A percentile compares a stretch with the other conserved stretches of the same genome.
Evolutionary conservation across 805 yeast genomes (phyloP).

Genomic region (Candida bentonensis): DNA sequence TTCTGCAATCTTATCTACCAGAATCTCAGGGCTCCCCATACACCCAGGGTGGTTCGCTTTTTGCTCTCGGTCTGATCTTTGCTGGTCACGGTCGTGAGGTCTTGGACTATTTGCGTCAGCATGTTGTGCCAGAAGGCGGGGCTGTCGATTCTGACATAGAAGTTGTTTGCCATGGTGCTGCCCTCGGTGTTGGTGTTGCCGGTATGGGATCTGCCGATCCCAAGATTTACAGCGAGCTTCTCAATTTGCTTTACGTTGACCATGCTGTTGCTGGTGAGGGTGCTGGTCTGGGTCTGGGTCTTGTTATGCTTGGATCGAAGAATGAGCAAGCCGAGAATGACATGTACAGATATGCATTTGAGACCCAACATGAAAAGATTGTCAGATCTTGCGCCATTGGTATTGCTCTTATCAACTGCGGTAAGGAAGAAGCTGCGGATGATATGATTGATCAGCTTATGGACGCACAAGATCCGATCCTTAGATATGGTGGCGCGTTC

Average conservation of each 20-base stretch:
- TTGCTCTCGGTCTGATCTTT: slow-evolving; percentile 83
- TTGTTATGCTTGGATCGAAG: slow-evolving; percentile 88
- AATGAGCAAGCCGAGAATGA: slow-evolving; percentile 52
- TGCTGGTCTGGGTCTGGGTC: slow-evolving; percentile 92
- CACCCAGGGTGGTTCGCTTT: slow-evolving; percentile 90
- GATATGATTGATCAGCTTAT: slow-evolving; percentile 49
- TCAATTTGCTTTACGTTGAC: slow-evolving; percentile 73
- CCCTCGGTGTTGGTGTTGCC: slow-evolving; percentile 89
- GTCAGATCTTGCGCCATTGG: slow-evolving; percentile 89
- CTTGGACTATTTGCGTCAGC: slow-evolving; percentile 54
- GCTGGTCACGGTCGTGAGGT: slow-evolving; percentile 94
- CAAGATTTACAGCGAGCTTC: slow-evolving; percentile 65
- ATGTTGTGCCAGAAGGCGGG: slow-evolving; percentile 39
- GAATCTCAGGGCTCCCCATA: slow-evolving; percentile 66
- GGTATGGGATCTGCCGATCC: slow-evolving; percentile 83
- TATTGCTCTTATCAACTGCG: slow-evolving; percentile 73
- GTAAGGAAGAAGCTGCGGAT: slow-evolving; percentile 73
- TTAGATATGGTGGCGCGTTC: slow-evolving; percentile 93
- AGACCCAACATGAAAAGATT: slow-evolving; percentile 91
- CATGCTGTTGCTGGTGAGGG: slow-evolving; percentile 93
- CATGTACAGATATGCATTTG: slow-evolving; percentile 83
- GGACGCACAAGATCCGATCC: slow-evolving; percentile 61
- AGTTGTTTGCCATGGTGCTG: slow-evolving; percentile 87
- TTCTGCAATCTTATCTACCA: slow-evolving; percentile 84
- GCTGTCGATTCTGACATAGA: slow-evolving; percentile 46